phyloP scores from a whole-genome alignment of 805 yeast species.

The Teunomyces funiuensis region DNA sequence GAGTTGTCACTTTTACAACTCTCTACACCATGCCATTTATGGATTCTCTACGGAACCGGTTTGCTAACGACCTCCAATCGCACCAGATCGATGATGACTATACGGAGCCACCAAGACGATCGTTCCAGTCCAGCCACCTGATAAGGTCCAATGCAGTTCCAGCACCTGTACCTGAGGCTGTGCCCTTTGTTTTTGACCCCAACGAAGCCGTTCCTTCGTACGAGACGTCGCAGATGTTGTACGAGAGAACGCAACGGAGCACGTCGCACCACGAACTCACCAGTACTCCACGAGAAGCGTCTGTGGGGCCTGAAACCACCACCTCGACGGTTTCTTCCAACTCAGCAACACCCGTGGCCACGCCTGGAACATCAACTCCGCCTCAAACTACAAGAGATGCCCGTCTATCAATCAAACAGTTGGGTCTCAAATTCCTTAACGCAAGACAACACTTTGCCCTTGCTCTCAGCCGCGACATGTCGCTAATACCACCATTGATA shows the following conservation, averaged over 20 bases:
- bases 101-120: conserved; percentile 16
- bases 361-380: neutral
- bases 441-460: conserved; percentile 75
- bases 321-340: neutral
- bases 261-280: conserved; percentile 6
- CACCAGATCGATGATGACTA: conserved; percentile 36
- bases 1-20: too few species aligned
- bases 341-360: conserved; percentile 1
- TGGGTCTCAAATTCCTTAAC: conserved; percentile 70
- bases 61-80: conserved; percentile 26
- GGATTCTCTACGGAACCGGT: conserved; percentile 25
- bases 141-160: neutral
- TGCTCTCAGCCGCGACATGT: conserved; percentile 76
- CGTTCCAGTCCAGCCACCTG: neutral
- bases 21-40: conserved; percentile 24
- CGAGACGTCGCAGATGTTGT: conserved; percentile 38
- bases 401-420: conserved; percentile 41
- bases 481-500: conserved; percentile 64
- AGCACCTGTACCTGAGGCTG: neutral
- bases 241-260: conserved; percentile 18
- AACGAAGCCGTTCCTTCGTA: conserved; percentile 42
- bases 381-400: neutral
- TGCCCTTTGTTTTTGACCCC: conserved; percentile 20
- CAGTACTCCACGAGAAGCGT: neutral
- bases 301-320: neutral